Base-by-base conservation (phyloP, 2,329 filamentous ascomycete genomes). In the Lecanosticta acicola region DNA sequence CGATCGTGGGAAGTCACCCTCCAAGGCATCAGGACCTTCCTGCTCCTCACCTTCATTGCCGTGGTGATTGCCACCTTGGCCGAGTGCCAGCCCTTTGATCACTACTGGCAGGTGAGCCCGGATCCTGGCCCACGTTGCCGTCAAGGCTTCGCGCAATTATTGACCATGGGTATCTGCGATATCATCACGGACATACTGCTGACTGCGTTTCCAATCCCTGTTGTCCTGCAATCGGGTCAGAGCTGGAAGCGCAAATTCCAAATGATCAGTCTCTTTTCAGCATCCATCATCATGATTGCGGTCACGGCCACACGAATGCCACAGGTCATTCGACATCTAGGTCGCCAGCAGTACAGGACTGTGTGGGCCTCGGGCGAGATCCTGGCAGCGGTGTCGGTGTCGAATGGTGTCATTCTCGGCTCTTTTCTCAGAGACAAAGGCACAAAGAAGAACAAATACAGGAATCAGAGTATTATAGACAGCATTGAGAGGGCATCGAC, bases 381-480 rank as follows among this genome's bases (percentile, higher is more conserved):
- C 5, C 75, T 97, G 1, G 90, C 91, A 41, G 90, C 93, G 3
- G 87, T 90, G 0, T 81, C 82, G 0, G 85, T 94, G 0, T 87
- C 91, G 10, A 98, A 97, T 63, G 83, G 85, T 2, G 76, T 98
- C 16, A 86, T 96, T 1, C 78, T 98, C 2, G 91, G 91, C 10
- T 94, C 90, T 0, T 97, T 97, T 61, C 81, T 97, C 20, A 80
- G 91, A 11, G 91, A 97, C 64, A 80, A 87, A 43, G 93, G 93
- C 19, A 72, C 89, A 33, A 97, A 97, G 74, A 95, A 94, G 68
- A 77, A 78, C 46, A 93, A 88, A 62, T 96, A 86, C 69, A 83
- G 84, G 57, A 63, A 71, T 48, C 60, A 70, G 11, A 80, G 75
- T 13, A 70, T 74, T 2, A 70, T 67, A 32, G 76, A 79, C 53